Base-by-base conservation (phyloP, 139 green algal species). In the Axilococcus clingmanii region DNA sequence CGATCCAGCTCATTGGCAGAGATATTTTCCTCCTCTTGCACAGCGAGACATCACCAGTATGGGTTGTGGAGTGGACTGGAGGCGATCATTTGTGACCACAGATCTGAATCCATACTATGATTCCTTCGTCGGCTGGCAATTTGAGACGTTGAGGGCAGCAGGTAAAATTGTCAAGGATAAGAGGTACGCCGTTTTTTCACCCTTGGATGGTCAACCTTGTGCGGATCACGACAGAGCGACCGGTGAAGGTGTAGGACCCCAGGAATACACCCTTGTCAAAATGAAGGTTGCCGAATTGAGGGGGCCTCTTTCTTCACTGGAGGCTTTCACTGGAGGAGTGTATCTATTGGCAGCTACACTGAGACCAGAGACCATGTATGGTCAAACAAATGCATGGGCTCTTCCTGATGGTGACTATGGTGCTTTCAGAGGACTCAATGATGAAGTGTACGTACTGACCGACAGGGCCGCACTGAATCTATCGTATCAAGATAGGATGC, bases 191-290 rank as follows among this genome's bases (percentile, higher is more conserved):
- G 77, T 99, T 36, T 99, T 83, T 77, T 97, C 90, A 1, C 87
- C 89, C 0, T 64, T 94, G 55, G 92, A 99, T 57, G 81, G 78
- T 3, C 89, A 97, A 78, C 90, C 91, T 0, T 98, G 91, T 55
- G 89, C 89, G 5, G 85, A 94, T 66, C 85, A 94, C 48, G 91
- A 98, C 72, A 66, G 91, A 17, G 86, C 92, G 5, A 75, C 71
- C 1, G 92, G 92, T 27, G 92, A 99, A 72, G 92, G 92, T 20
- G 88, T 91, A 36, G 72, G 69, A 6, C 92, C 47, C 32, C 88
- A 96, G 74, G 89, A 99, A 57, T 99, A 99, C 77, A 86, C 79
- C 0, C 81, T 99, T 29, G 84, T 97, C 59, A 99, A 99, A 79
- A 91, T 99, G 87, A 48, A 80, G 42, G 91, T 81, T 9, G 37